Conservation (phyloP, 2,329 filamentous ascomycete species). For the Bipolaris zeicola region DNA sequence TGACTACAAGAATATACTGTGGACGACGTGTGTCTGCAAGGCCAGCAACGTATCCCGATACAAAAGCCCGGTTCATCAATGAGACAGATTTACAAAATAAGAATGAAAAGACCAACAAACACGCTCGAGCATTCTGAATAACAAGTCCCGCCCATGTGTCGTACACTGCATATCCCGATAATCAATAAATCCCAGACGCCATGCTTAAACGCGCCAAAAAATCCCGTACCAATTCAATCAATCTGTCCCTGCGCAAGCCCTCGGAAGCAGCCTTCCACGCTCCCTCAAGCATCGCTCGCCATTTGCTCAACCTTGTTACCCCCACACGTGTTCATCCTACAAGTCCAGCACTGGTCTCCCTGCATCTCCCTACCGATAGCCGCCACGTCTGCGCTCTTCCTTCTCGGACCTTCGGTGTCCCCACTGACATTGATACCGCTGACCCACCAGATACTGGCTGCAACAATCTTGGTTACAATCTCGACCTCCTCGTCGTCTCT, state of each 20-base stretch:
- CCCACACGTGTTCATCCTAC: constrained; percentile 35
- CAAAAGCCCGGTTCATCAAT: background rate
- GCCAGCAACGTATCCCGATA: background rate
- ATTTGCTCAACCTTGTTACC: constrained; percentile 31
- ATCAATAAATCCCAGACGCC: constrained; percentile 16
- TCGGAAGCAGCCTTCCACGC: background rate
- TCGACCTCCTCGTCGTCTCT: constrained; percentile 70
- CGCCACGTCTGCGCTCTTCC: constrained; percentile 32
- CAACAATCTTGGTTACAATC: constrained; percentile 70
- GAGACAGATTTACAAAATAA: background rate
- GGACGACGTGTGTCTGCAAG: background rate
- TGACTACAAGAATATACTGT: background rate
- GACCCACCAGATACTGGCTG: constrained; percentile 75
- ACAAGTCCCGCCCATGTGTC: background rate
- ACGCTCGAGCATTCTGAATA: background rate
- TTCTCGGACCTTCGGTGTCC: constrained; percentile 23
- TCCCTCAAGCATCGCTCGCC: constrained; percentile 32
- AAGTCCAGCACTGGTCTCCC: constrained; percentile 33
- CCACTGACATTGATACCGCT: constrained; percentile 46
- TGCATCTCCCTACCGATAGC: constrained; percentile 26
- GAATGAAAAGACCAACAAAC: background rate
- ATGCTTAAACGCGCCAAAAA: constrained; percentile 16
- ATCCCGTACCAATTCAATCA: background rate
- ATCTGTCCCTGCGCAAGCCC: background rate
- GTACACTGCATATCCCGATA: background rate